Conservation (phyloP, 331 rosid species). For the Erythrophleum ivorense region DNA sequence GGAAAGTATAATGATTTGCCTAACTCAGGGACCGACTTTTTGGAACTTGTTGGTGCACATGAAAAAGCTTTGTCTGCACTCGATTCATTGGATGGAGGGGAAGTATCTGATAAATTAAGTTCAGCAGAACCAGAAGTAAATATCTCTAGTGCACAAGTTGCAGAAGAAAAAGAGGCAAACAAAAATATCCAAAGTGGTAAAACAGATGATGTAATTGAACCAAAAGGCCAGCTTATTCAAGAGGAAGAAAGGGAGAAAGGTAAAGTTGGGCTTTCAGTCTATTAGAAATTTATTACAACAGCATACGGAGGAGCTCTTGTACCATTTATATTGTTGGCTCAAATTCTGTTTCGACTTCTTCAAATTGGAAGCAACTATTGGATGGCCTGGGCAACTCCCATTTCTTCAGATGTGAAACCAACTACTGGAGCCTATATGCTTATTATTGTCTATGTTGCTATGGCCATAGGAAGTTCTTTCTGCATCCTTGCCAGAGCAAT, state of each 20-base stretch:
- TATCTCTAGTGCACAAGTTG: constrained; percentile 17
- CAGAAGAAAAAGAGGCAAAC: constrained; percentile 35
- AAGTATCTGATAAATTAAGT: constrained; percentile 39
- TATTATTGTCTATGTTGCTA: constrained; percentile 62
- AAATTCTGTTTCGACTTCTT: constrained; percentile 68
- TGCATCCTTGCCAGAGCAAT: constrained; percentile 55
- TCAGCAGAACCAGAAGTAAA: constrained; percentile 41
- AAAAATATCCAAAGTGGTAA: constrained; percentile 46
- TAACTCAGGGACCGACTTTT: constrained; percentile 68
- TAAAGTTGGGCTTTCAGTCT: constrained; percentile 71
- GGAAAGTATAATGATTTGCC: constrained; percentile 79
- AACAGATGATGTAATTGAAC: constrained; percentile 44
- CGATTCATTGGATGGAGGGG: constrained; percentile 44
- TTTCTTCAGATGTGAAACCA: constrained; percentile 64
- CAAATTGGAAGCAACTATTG: constrained; percentile 96
- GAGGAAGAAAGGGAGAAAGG: constrained; percentile 97
- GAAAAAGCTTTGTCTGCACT: constrained; percentile 70
- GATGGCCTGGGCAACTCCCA: constrained; percentile 92
- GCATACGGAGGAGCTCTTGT: constrained; percentile 90
- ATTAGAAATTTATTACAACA: constrained; percentile 77
- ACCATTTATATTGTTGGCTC: constrained; percentile 74
- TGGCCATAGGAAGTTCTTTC: constrained; percentile 77
- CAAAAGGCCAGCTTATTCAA: constrained; percentile 82
- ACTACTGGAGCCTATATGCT: constrained; percentile 55
- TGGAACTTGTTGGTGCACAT: constrained; percentile 90